Evolutionary conservation across 202 grass and related monocot genomes (phyloP).

Genomic region (Schoenoplectus triqueter): DNA sequence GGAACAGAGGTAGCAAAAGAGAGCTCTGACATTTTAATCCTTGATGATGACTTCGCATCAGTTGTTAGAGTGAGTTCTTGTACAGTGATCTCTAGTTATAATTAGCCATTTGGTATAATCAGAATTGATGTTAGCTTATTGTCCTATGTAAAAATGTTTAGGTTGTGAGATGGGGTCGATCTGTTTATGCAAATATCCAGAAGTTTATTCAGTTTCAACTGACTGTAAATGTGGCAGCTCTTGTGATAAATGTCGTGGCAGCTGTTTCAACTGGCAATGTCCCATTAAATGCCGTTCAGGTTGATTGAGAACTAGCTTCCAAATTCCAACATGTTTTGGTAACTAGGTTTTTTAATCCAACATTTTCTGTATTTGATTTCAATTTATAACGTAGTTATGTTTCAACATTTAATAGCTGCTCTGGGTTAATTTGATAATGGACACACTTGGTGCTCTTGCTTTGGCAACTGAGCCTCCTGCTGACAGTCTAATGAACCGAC

Average conservation of each 20-base stretch:
- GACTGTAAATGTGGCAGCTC: conserved; percentile 89
- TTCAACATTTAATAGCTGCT: conserved; percentile 52
- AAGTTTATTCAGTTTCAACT: conserved; percentile 99
- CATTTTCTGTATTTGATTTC: conserved; percentile 40
- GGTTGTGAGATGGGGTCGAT: conserved; percentile 96
- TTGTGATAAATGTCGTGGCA: conserved; percentile 88
- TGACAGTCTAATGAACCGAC: conserved; percentile 76
- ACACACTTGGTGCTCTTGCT: conserved; percentile 93
- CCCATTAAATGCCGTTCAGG: conserved; percentile 96
- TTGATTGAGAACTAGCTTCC: conserved; percentile 40
- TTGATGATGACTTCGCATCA: conserved; percentile 96
- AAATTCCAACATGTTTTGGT: conserved; percentile 12
- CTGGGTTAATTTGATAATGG: conserved; percentile 98
- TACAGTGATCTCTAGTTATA: neutral
- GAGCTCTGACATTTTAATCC: conserved; percentile 96
- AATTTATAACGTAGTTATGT: conserved; percentile 1
- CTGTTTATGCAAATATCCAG: conserved; percentile 95
- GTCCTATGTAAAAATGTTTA: conserved; percentile 21
- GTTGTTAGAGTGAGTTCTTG: conserved; percentile 68
- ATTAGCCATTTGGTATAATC: neutral
- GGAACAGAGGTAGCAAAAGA: conserved; percentile 99
- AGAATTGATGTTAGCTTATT: conserved; percentile 1
- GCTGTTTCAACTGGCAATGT: conserved; percentile 80
- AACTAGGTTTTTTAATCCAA: neutral
- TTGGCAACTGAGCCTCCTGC: conserved; percentile 94